Evolutionary conservation across 441 rosid species (phyloP).

Genomic region (Erodium texanum): DNA sequence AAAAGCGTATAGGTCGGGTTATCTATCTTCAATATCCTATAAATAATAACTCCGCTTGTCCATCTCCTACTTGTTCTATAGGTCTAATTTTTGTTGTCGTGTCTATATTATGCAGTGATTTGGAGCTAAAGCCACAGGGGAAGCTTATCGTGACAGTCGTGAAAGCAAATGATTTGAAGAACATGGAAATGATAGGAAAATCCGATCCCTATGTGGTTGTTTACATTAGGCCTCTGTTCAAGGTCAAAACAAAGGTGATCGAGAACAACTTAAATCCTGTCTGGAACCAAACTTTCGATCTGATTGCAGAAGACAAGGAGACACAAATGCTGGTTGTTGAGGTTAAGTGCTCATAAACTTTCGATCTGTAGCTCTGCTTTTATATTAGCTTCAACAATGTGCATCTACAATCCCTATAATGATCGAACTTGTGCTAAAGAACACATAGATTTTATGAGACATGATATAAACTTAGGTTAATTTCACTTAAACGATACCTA

Average conservation of each 20-base stretch:
- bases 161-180: slow-evolving; percentile 80
- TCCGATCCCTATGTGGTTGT: slow-evolving; percentile 87
- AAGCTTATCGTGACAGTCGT: slow-evolving; percentile 52
- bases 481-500: too few relatives aligned
- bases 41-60: too few relatives aligned
- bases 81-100: not conserved
- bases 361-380: too few relatives aligned
- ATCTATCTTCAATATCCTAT: too few relatives aligned
- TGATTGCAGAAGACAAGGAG: slow-evolving; percentile 96
- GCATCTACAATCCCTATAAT: too few relatives aligned
- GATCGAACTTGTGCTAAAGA: too few relatives aligned
- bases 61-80: too few relatives aligned
- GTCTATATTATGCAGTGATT: slow-evolving; percentile 42
- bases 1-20: too few relatives aligned
- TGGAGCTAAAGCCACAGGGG: slow-evolving; percentile 94
- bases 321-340: slow-evolving; percentile 67
- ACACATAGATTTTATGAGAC: too few relatives aligned
- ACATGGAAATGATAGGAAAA: slow-evolving; percentile 95
- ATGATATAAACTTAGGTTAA: too few relatives aligned
- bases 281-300: slow-evolving; percentile 72
- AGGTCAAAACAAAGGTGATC: slow-evolving; percentile 62
- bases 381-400: too few relatives aligned
- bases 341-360: slow-evolving; percentile 24
- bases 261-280: slow-evolving; percentile 88
- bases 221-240: slow-evolving; percentile 66